These are phyloP conservation scores for Melampsora larici-populina DNA, from an alignment of 1,284 basidiomycete species.

Conservation along the genomic window DNA sequence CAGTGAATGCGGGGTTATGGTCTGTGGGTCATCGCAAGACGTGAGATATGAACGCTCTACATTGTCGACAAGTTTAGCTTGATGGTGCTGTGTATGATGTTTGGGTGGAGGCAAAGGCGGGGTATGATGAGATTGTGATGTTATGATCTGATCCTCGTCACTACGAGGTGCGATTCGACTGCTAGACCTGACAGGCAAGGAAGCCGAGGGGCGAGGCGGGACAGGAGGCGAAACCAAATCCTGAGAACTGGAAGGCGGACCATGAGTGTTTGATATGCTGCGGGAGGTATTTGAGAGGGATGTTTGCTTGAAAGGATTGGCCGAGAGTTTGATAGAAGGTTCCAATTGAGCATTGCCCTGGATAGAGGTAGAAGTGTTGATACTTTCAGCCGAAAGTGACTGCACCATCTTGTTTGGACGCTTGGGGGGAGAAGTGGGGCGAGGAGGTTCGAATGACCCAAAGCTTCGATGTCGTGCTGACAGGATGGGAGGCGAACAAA, in stretches of 20 bases:
- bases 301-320: background rate
- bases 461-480: background rate
- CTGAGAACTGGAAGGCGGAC: background rate
- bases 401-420: background rate
- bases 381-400: background rate
- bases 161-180: background rate
- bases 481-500: background rate
- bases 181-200: background rate
- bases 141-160: background rate
- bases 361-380: background rate
- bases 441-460: background rate
- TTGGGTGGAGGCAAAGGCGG: conserved; percentile 20
- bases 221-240: conserved; percentile 3
- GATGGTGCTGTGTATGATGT: conserved; percentile 20
- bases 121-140: conserved; percentile 12
- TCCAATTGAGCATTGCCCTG: background rate
- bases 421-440: background rate
- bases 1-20: background rate
- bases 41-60: background rate
- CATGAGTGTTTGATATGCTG: background rate
- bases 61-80: background rate
- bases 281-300: background rate
- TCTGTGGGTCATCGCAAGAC: background rate
- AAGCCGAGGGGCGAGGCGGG: conserved; percentile 4
- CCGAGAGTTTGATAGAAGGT: background rate